Percentiles rank a stretch among this genome's conserved stretches.
Evolutionary conservation across 306 rosid genomes (phyloP).

Genomic region (Vachellia pachyceras): DNA sequence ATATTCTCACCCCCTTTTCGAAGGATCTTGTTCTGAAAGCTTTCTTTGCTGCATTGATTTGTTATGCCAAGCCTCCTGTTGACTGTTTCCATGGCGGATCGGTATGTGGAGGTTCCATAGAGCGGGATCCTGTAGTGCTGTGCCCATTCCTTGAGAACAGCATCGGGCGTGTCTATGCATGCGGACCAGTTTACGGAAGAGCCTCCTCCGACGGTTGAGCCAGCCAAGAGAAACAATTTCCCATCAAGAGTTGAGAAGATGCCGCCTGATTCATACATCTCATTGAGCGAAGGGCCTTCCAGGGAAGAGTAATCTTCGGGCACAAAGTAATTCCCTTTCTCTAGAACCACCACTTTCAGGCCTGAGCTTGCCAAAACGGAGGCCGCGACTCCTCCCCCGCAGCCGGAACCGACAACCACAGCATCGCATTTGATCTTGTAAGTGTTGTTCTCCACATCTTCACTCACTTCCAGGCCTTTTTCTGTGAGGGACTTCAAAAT

Average conservation of each 20-base stretch:
- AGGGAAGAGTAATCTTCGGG: constrained; percentile 78
- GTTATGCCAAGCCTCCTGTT: constrained; percentile 77
- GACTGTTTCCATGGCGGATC: constrained; percentile 74
- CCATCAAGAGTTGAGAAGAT: constrained; percentile 67
- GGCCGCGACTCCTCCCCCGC: constrained; percentile 98
- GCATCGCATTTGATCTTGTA: constrained; percentile 87
- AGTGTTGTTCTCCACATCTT: constrained; percentile 43
- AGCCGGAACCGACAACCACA: constrained; percentile 84
- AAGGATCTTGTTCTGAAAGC: constrained; percentile 73
- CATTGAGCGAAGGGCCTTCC: constrained; percentile 79
- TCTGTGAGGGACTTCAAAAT: constrained; percentile 57
- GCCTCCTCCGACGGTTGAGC: constrained; percentile 95
- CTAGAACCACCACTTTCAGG: constrained; percentile 74
- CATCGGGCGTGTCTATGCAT: constrained; percentile 72
- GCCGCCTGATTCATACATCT: constrained; percentile 73
- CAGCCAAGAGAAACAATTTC: constrained; percentile 75
- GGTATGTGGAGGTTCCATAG: constrained; percentile 62
- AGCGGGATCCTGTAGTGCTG: constrained; percentile 62
- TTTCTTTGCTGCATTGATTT: constrained; percentile 51
- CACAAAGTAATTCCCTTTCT: constrained; percentile 87
- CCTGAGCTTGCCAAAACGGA: constrained; percentile 84
- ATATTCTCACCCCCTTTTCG: constrained; percentile 75
- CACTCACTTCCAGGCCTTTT: constrained; percentile 71
- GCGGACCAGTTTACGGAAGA: constrained; percentile 95
- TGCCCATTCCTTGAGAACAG: constrained; percentile 79